Evolutionary conservation across 768 basidiomycete species (phyloP), one percentile per base, ranked within the genome.

Genomic region (Phallus indusiatus): DNA sequence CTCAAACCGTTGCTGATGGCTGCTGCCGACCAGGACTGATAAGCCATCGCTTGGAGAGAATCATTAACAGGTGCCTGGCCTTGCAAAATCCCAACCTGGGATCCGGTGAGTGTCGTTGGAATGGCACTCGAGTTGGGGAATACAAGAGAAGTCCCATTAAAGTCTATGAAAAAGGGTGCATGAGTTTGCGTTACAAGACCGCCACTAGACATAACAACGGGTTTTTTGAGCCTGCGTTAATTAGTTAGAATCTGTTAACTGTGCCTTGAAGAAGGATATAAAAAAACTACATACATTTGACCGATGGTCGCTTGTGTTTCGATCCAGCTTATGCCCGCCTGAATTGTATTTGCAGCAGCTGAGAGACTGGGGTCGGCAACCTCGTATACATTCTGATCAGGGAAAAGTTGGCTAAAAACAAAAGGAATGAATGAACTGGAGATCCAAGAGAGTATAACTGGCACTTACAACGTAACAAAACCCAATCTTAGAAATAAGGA

Each of bases 101-200:
- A 37, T 10, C 50, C 20, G 9, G 24, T 21, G 67, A 59, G 71
- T 60, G 57, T 70, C 53, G 10, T 11, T 17, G 33, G 28, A 34
- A 36, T 48, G 17, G 28, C 50, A 14, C 50, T 36, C 11, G 35
- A 53, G 53, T 17, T 37, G n/a, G 57, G 34, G 6, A 59, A 36
- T 7, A 42, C 11, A 14, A 51, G 57, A 20, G 33, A 51, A 17
- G 78, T 74, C 37, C 69, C 68, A 65, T 86, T 83, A 73, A 86
- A 87, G 0, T 85, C 83, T 6, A 83, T 81, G 58, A 83, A 88
- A 62, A 68, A 67, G 17, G 76, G 71, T 0, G 78, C 67, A 68
- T 81, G 84, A 37, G 66, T 56, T 61, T 80, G 76, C 0, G 84
- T 82, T 20, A 87, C 82, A 50, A 87, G 71, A 73, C 86, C 85